Evolutionary conservation across 164 flowering plant genomes (phyloP), one percentile per base, ranked within the genome.

Genomic region (Echeveria elegans): DNA sequence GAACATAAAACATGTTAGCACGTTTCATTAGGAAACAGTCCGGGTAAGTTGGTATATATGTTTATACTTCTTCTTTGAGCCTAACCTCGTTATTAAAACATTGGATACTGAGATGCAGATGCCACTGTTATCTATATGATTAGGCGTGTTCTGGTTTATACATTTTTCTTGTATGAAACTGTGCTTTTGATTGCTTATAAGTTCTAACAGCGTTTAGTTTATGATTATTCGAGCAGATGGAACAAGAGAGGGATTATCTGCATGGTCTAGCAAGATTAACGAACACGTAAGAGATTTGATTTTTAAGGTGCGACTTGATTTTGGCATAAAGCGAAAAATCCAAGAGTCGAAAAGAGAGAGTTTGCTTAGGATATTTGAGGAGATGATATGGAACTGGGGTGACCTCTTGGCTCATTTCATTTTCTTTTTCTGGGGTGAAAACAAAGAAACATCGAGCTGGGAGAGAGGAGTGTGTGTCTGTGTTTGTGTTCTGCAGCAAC

Each of bases 341-440:
- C 19, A 3, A 28, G 34, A 5, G 5, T 9, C 32, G 12, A 56
- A 56, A 56, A 29, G 30, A 2, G 5, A 53, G 12, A 3, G 15
- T 26, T 21, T 53, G 32, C 18, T 28, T 56, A 5, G 26, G 19
- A 56, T 28, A 29, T 28, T 28, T 56, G 18, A 11, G 19, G 61
- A 56, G 12, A 26, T 26, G 47, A 43, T 43, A 43, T 43, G 47
- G 19, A 56, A 28, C 32, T 56, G 61, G 61, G 61, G 61, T n/a
- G n/a, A n/a, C 61, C 61, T 56, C 61, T 32, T 56, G 34, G n/a
- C 61, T 28, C 32, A 7, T 56, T 28, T 32, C 26, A 26, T 56
- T 40, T 56, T 28, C n/a, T n/a, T n/a, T n/a, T n/a, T n/a, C n/a
- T 53, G 59, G 61, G 61, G 34, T 56, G 61, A 56, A 56, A 56